Percentiles rank a stretch among this genome's conserved stretches.
Evolutionary conservation across 768 basidiomycete genomes (phyloP).

Genomic region (Pulveroboletus frians): DNA sequence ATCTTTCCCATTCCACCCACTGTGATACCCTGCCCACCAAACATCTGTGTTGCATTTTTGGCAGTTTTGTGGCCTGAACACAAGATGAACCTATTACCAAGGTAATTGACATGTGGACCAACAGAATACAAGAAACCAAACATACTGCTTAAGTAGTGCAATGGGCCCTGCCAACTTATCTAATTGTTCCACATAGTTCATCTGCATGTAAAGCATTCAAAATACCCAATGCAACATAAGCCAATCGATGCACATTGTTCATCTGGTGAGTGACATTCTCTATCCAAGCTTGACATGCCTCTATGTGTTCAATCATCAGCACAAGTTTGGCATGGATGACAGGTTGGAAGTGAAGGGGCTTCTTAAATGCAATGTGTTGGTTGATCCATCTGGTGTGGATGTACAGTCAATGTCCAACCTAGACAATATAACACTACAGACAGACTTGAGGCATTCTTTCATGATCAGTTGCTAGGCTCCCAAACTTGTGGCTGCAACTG

Average conservation of each 20-base stretch:
- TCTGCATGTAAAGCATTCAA: conserved; percentile 39
- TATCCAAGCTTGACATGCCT: conserved; percentile 85
- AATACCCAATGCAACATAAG: background rate
- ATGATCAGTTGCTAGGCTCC: conserved; percentile 75
- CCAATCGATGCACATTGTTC: conserved; percentile 58
- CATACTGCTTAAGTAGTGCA: conserved; percentile 83
- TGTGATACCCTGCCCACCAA: conserved; percentile 87
- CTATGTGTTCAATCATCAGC: conserved; percentile 84
- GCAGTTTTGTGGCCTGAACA: conserved; percentile 46
- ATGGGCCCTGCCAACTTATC: conserved; percentile 82
- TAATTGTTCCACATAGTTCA: conserved; percentile 82
- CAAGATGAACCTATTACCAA: conserved; percentile 53
- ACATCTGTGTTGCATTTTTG: conserved; percentile 75
- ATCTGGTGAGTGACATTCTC: conserved; percentile 89
- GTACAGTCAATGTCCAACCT: background rate
- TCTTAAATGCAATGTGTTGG: conserved; percentile 88
- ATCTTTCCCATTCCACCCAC: conserved; percentile 81
- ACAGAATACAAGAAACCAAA: background rate
- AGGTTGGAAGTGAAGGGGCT: conserved; percentile 73
- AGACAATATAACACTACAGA: background rate
- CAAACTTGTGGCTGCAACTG: conserved; percentile 68
- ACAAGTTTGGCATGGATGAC: conserved; percentile 88
- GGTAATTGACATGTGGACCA: conserved; percentile 1
- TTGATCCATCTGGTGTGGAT: conserved; percentile 66
- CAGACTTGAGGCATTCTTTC: conserved; percentile 85